Conservation (phyloP, 768 basidiomycete species). For the Podaxis rugospora region DNA sequence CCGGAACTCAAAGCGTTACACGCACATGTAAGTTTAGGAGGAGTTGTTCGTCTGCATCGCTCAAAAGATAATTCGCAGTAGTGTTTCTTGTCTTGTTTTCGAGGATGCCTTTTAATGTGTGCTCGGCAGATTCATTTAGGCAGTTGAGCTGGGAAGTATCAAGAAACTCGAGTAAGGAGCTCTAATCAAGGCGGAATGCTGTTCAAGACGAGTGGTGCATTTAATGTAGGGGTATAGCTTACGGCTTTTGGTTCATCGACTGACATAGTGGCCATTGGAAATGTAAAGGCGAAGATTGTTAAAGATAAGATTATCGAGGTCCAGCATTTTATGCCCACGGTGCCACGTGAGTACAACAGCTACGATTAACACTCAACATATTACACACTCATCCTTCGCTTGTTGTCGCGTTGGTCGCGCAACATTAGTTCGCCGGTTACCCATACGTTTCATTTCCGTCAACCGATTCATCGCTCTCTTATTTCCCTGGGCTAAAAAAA, state of each 20-base stretch:
- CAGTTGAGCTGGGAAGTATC: slow-evolving; percentile 61
- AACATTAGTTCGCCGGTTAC: slow-evolving; percentile 71
- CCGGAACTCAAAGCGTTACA: slow-evolving; percentile 10
- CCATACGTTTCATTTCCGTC: slow-evolving; percentile 92
- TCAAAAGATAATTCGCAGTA: slow-evolving; percentile 42
- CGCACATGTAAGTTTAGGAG: slow-evolving; percentile 63
- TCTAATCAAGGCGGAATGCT: slow-evolving; percentile 23
- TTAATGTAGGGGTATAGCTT: not conserved
- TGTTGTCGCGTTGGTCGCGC: slow-evolving; percentile 89
- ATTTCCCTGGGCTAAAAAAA: slow-evolving; percentile 86
- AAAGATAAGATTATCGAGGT: not conserved
- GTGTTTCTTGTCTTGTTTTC: slow-evolving; percentile 39
- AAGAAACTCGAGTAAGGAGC: slow-evolving; percentile 53
- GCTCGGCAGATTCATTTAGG: slow-evolving; percentile 56
- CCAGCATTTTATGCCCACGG: not conserved
- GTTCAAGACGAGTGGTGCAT: not conserved
- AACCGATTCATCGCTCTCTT: slow-evolving; percentile 94
- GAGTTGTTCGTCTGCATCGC: slow-evolving; percentile 72
- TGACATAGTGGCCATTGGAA: not conserved
- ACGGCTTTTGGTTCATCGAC: not conserved
- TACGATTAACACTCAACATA: slow-evolving; percentile 24
- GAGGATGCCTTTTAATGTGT: slow-evolving; percentile 52
- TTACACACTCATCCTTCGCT: slow-evolving; percentile 90
- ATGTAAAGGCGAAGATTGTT: not conserved
- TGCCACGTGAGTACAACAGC: not conserved